Evolutionary conservation across 257 asterid species (phyloP).

Genomic region (Solanum etuberosum): DNA sequence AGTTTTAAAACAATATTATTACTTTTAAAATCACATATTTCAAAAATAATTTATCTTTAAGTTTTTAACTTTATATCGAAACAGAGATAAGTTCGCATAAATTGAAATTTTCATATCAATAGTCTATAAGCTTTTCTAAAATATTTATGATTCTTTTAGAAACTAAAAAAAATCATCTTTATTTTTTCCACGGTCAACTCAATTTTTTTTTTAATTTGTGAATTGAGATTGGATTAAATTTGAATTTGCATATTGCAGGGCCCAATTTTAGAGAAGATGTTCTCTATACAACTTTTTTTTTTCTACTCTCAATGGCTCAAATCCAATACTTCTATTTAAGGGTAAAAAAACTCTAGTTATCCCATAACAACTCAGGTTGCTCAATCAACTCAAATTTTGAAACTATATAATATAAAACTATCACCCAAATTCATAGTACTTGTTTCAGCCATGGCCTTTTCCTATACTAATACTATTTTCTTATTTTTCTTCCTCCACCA

Average conservation of each 20-base stretch:
- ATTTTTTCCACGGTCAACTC: neutral
- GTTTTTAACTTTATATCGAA: too few relatives aligned
- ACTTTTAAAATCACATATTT: neutral
- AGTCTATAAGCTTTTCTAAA: neutral
- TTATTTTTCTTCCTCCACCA: conserved; percentile 6
- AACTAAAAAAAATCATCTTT: neutral
- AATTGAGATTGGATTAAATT: neutral
- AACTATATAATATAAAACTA: neutral
- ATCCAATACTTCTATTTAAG: neutral
- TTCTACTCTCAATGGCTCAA: neutral
- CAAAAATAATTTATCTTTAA: neutral
- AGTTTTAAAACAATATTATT: neutral
- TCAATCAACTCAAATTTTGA: neutral
- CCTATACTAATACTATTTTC: neutral
- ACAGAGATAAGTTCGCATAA: too few relatives aligned
- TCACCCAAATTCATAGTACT: neutral
- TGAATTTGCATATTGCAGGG: neutral
- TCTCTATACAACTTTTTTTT: too few relatives aligned
- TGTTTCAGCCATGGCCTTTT: neutral
- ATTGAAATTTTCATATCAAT: neutral
- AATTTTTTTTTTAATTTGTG: too few relatives aligned
- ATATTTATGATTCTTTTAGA: neutral
- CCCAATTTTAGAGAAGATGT: neutral
- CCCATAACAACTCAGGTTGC: too few relatives aligned
- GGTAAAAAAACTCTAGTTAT: neutral